Evolutionary conservation across 306 rosid species (phyloP).

Genomic region (Malus sieversii): DNA sequence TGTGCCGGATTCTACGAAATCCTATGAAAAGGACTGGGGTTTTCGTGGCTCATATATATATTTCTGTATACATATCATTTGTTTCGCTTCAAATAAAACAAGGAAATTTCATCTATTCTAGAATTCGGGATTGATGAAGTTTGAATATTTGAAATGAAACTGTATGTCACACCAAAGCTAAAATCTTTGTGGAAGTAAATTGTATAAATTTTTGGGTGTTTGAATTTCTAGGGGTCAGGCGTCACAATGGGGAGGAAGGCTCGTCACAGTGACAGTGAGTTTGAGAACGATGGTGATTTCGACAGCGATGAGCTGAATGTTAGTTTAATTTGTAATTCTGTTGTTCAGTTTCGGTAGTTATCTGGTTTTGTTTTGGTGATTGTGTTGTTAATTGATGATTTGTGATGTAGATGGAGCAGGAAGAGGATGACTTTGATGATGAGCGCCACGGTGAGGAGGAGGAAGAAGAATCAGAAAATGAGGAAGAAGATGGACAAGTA

Average conservation of each 20-base stretch:
- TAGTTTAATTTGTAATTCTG: background rate
- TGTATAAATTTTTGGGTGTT: background rate
- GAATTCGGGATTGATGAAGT: background rate
- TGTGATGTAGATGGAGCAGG: conserved; percentile 24
- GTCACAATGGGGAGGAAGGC: conserved; percentile 20
- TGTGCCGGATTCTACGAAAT: too few relatives aligned
- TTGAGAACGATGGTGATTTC: conserved; percentile 7
- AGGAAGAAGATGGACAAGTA: conserved; percentile 28
- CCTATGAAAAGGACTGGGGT: too few relatives aligned
- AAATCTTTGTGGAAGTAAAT: background rate
- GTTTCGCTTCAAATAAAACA: background rate
- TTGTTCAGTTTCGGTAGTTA: background rate
- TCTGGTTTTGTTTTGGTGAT: background rate
- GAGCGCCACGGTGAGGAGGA: conserved; percentile 26
- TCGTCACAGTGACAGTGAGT: conserved; percentile 22
- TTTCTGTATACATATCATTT: background rate
- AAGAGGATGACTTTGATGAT: conserved; percentile 11
- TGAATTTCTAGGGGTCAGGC: background rate
- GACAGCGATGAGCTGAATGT: conserved; percentile 14
- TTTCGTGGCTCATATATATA: background rate
- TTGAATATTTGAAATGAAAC: background rate
- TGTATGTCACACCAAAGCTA: background rate
- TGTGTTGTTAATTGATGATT: conserved; percentile 9
- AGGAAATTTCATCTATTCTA: background rate
- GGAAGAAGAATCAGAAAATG: background rate